phyloP scores from a whole-genome alignment of 2,329 filamentous ascomycete species.

The Penicillium expansum region DNA sequence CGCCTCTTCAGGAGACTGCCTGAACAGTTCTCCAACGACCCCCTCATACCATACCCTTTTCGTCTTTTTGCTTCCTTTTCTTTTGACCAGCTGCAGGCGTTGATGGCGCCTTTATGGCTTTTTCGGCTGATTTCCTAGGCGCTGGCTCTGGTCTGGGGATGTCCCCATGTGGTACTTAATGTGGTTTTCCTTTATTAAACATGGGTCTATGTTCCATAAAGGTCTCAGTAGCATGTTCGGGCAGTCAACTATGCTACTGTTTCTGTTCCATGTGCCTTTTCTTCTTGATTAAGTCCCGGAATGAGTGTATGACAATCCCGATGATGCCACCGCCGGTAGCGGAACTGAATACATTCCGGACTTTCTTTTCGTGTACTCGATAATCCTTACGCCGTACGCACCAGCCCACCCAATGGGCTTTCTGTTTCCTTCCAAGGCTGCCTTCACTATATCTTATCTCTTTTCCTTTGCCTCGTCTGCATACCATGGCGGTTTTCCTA shows the following conservation, averaged over 20 bases:
- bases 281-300: not conserved
- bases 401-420: conserved; percentile 1
- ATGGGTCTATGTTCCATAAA: conserved; percentile 4
- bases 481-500: conserved; percentile 15
- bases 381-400: conserved; percentile 3
- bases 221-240: conserved; percentile 2
- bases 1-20: not conserved
- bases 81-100: conserved; percentile 24
- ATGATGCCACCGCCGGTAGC: not conserved
- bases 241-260: conserved; percentile 4
- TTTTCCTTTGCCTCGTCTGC: conserved; percentile 9
- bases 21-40: conserved; percentile 12
- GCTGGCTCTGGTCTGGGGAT: conserved; percentile 18
- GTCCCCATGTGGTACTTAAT: conserved; percentile 16
- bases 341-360: not conserved
- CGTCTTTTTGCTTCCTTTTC: conserved; percentile 13
- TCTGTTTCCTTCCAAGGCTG: conserved; percentile 1
- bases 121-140: conserved; percentile 18
- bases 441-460: not conserved
- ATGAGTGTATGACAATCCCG: not conserved
- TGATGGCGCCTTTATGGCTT: conserved; percentile 17
- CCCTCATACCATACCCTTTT: conserved; percentile 13
- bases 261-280: conserved; percentile 2
- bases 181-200: conserved; percentile 11
- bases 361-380: not conserved